Conservation (phyloP, 768 basidiomycete species). For the Rossbeevera mucosa region DNA sequence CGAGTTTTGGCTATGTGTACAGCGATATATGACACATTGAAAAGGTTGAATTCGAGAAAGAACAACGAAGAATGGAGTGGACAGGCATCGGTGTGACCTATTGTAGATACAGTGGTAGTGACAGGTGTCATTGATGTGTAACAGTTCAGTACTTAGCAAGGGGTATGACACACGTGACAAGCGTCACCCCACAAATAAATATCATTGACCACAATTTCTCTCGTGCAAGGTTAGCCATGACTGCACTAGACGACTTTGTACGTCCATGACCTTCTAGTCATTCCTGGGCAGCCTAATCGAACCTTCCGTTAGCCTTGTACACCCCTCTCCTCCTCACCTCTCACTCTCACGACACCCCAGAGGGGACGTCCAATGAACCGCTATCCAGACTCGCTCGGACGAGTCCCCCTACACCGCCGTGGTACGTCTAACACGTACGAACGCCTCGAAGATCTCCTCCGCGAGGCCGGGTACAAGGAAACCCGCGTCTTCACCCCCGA, state of each 20-base stretch:
- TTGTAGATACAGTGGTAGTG: too few relatives aligned
- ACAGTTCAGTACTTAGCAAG: not conserved
- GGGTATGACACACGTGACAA: not conserved
- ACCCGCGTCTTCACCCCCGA: constrained; percentile 88
- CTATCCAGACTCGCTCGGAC: constrained; percentile 57
- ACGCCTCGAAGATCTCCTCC: constrained; percentile 76
- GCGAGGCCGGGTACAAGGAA: constrained; percentile 89
- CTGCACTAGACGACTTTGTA: too few relatives aligned
- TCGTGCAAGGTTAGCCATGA: too few relatives aligned
- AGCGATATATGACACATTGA: not conserved
- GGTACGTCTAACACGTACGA: constrained; percentile 82
- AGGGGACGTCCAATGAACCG: constrained; percentile 39
- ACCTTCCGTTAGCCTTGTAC: constrained; percentile 9
- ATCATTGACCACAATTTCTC: too few relatives aligned
- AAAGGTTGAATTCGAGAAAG: constrained; percentile 1
- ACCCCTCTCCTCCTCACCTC: constrained; percentile 13
- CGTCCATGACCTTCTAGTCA: constrained; percentile 2
- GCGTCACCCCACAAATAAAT: not conserved
- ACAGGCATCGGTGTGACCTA: not conserved
- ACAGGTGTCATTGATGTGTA: too few relatives aligned
- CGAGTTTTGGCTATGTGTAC: not conserved
- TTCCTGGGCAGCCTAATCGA: constrained; percentile 9
- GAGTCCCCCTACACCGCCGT: constrained; percentile 71
- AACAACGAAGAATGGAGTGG: not conserved
- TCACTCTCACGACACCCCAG: constrained; percentile 43